Evolutionary conservation across 192 early-diverging fungal genomes (phyloP).

Genomic region (Dissophora globulifera): DNA sequence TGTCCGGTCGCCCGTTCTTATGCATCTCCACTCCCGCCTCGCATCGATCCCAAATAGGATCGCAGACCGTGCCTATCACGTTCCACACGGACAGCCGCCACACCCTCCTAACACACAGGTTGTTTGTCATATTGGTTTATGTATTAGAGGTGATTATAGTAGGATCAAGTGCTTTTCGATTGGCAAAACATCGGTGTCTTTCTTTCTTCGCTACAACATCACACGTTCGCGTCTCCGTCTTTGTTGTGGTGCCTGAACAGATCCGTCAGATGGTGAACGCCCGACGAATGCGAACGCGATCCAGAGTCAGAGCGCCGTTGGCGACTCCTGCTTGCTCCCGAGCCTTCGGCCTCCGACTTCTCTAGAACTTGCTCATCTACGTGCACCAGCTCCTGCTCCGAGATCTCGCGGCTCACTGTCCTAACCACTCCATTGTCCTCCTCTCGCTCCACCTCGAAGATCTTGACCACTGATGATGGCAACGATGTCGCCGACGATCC

Average conservation of each 20-base stretch:
- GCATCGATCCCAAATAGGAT: too few relatives aligned
- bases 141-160: too few relatives aligned
- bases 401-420: constrained; percentile 34
- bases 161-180: too few relatives aligned
- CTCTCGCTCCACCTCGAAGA: constrained; percentile 39
- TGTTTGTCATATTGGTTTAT: too few relatives aligned
- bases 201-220: background rate
- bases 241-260: constrained; percentile 27
- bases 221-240: background rate
- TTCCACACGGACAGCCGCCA: too few relatives aligned
- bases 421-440: constrained; percentile 36
- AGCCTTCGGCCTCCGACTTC: background rate
- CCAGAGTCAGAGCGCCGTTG: too few relatives aligned
- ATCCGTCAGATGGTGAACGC: constrained; percentile 24
- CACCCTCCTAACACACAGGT: too few relatives aligned
- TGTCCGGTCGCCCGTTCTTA: too few relatives aligned
- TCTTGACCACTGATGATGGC: constrained; percentile 8
- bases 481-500: background rate
- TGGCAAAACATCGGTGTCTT: too few relatives aligned
- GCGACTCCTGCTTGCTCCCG: background rate
- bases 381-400: background rate
- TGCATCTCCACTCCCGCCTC: too few relatives aligned
- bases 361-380: too few relatives aligned
- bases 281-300: background rate
- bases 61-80: too few relatives aligned